Evolutionary conservation across 2,329 filamentous ascomycete species (phyloP).

Genomic region (Albifimbria verrucaria): DNA sequence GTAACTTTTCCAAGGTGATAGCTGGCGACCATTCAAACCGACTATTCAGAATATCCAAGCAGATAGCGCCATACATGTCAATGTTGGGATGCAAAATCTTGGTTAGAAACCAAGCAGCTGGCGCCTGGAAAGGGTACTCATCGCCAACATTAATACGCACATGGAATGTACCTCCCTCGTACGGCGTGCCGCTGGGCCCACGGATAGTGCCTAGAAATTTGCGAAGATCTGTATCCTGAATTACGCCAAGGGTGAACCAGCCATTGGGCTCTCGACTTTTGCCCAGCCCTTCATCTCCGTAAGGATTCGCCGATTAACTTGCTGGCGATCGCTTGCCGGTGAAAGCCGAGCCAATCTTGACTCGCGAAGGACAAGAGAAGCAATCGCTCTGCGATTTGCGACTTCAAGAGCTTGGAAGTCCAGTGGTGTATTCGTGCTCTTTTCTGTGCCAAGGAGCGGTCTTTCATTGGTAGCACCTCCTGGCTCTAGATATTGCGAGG

Average conservation of each 20-base stretch:
- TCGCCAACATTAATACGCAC: not conserved
- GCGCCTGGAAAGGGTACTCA: not conserved
- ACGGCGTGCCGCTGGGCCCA: not conserved
- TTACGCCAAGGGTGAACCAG: not conserved
- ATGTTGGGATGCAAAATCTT: constrained; percentile 1
- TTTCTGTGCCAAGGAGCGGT: not conserved
- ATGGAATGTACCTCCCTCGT: constrained; percentile 2
- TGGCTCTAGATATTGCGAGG: not conserved
- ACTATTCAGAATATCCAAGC: not conserved
- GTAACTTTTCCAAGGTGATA: not conserved
- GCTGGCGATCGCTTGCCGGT: not conserved
- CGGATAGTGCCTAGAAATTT: constrained; percentile 1
- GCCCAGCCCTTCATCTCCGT: not conserved
- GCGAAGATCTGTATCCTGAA: not conserved
- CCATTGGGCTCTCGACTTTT: not conserved
- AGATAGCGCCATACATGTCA: not conserved
- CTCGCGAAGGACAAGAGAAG: not conserved
- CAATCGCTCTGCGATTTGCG: not conserved
- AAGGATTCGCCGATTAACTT: not conserved
- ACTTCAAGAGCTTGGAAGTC: not conserved
- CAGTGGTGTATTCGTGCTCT: not conserved
- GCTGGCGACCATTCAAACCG: not conserved
- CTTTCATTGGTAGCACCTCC: too few species aligned
- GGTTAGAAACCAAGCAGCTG: not conserved
- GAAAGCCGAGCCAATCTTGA: not conserved